Base-by-base conservation (phyloP, 345 rosid species). In the Hirschfeldia incana region DNA sequence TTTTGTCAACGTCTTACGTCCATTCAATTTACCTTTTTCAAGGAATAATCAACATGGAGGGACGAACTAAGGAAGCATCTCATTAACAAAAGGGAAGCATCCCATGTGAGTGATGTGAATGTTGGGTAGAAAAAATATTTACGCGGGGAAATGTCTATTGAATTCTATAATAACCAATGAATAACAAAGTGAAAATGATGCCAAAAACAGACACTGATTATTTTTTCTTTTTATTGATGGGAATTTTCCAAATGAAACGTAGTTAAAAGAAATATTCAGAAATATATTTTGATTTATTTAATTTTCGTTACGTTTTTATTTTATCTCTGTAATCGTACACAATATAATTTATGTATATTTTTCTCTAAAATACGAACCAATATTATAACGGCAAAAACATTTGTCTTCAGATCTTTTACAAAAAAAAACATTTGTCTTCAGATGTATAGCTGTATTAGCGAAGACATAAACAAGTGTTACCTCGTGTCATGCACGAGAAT, bases 31-130 rank as follows among this genome's bases (percentile, higher is more conserved):
- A 36, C 66, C 28, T 10, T 66, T 27, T 5, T 10, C 68, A 59
- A 46, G 58, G 77, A 73, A 79, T 79, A 73, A 73, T 60, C 65
- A 73, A 61, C 58, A 67, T 73, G 74, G 78, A 46, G 17, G 55
- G 12, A 66, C 60, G 64, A 78, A 72, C 33, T 10, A 64, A 36
- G 70, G 34, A 77, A 77, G 80, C 76, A 70, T 70, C 76, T 59
- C 70, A 46, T 34, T 44, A 28, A 67, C 37, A 0, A 15, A 32
- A 73, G 33, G 64, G 66, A 78, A 78, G 82, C 78, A 79, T 59
- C 74, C 69, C 82, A 78, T 73, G 82, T 26, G 63, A 13, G 16
- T 59, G 32, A 59, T 59, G 63, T 78, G 74, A 70, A 12, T 69
- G 61, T 78, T 15, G 49, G 77, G 10, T 72, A 53, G 29, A 72